These are phyloP conservation scores for Persicaria maculosa DNA, from an alignment of 148 eudicot genomes.

Conservation along the genomic window DNA sequence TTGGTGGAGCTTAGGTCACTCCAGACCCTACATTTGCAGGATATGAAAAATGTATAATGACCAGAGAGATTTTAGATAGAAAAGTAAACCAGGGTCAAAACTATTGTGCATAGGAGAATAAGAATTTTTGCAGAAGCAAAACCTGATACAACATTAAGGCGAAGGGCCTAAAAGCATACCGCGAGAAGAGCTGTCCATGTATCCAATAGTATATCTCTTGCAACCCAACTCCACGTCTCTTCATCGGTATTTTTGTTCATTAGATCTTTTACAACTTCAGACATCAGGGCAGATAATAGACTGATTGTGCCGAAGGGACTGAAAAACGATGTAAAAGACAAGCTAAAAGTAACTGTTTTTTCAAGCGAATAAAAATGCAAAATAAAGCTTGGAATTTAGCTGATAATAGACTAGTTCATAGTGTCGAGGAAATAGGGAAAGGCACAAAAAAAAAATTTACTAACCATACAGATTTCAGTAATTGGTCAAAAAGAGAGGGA, in stretches of 20 bases:
- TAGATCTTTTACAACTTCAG: constrained; percentile 73
- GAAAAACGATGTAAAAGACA: constrained; percentile 26
- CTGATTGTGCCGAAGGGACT: constrained; percentile 89
- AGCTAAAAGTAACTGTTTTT: neutral
- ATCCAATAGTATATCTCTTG: constrained; percentile 93
- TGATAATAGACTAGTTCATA: neutral
- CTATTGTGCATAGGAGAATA: neutral
- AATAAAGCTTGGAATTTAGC: neutral
- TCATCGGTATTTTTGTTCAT: constrained; percentile 61
- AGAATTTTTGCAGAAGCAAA: neutral
- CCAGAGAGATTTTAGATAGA: constrained; percentile 2
- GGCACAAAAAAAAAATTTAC: neutral
- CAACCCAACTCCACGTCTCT: constrained; percentile 97
- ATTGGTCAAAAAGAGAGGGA: constrained; percentile 63
- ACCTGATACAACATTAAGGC: neutral
- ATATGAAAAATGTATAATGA: neutral
- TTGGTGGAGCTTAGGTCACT: neutral
- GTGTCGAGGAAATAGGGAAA: neutral
- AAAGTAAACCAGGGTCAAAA: constrained; percentile 3
- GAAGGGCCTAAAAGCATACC: constrained; percentile 34
- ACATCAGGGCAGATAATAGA: constrained; percentile 76
- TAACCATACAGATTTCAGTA: constrained; percentile 76
- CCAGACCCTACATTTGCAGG: neutral
- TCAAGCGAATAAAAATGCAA: neutral
- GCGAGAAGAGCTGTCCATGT: constrained; percentile 84